These are phyloP conservation scores for Exophiala mesophila DNA, from an alignment of 2,329 filamentous ascomycete species.

Conservation along the genomic window DNA sequence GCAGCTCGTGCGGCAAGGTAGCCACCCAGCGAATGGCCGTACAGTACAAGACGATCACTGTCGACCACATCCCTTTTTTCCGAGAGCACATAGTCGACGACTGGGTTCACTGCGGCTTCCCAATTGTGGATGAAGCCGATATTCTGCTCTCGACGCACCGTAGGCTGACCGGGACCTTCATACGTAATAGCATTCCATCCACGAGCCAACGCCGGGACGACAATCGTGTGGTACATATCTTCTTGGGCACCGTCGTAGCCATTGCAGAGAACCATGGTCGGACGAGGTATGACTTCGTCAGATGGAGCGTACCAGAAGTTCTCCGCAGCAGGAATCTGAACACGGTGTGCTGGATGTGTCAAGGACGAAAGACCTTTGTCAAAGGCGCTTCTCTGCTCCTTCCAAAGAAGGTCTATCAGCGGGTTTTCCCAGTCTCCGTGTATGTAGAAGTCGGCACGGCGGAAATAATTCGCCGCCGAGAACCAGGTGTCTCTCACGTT, in stretches of 20 bases:
- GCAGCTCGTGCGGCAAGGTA: conserved; percentile 6
- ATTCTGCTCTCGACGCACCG: conserved; percentile 36
- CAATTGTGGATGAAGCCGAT: conserved; percentile 42
- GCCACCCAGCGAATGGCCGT: conserved; percentile 7
- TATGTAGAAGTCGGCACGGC: conserved; percentile 41
- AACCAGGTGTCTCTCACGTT: conserved; percentile 33
- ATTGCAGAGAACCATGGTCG: conserved; percentile 25
- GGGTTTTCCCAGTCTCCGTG: conserved; percentile 40
- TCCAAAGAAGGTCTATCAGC: conserved; percentile 38
- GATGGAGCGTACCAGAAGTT: conserved; percentile 34
- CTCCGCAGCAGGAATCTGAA: conserved; percentile 31
- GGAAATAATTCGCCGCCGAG: conserved; percentile 40
- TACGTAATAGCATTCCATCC: conserved; percentile 42
- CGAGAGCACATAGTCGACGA: conserved; percentile 35
- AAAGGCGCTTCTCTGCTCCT: conserved; percentile 34
- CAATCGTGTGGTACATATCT: conserved; percentile 37
- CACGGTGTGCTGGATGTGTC: conserved; percentile 34
- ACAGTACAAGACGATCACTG: neutral
- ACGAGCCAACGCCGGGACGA: conserved; percentile 32
- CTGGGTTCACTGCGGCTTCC: conserved; percentile 37
- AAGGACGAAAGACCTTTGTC: conserved; percentile 36
- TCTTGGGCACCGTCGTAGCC: conserved; percentile 43
- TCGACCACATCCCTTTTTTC: conserved; percentile 2
- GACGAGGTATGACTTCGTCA: conserved; percentile 14
- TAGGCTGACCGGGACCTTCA: conserved; percentile 43